Base-by-base conservation (phyloP, 106 monocot genomes). In the Vanilla planifolia region DNA sequence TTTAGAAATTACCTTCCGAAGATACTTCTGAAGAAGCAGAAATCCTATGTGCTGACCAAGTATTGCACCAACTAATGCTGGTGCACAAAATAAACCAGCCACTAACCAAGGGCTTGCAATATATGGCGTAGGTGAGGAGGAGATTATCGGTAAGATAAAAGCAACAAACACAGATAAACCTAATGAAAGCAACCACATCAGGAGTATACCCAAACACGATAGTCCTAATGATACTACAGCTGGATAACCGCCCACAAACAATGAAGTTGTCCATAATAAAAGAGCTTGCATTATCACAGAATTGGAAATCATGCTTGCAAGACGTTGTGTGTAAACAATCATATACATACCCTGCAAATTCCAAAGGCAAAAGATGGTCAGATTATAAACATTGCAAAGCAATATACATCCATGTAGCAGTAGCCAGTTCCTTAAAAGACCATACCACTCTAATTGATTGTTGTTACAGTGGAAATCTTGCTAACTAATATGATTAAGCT, bases 1-100 rank as follows among this genome's bases (percentile, higher is more conserved):
- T 79, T 43, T 63, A 2, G 64, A 67, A 44, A 62, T 73, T 30
- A n/a, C 65, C 39, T 48, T 42, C 34, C 10, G 44, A 25, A 92
- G 65, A 67, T 88, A 57, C 53, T 72, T 85, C 60, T 73, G 74
- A 46, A 98, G 73, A 23, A 85, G 55, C 8, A 71, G 64, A 79
- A 88, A 98, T 4, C 88, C 98, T n/a, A 98, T 20, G 34, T 84
- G 88, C 64, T 98, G 98, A 77, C 98, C 98, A 70, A 52, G 39
- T 44, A 92, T 47, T 62, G 92, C 98, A 29, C 98, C 98, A 55
- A 92, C 61, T 16, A 98, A 19, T 29, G 98, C 87, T 36, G 98
- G 98, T 28, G 85, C 79, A 65, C 92, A 88, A 77, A 98, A 98
- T 62, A 98, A 82, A 36, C 88, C 81, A 61, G 80, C 30, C 32